Conservation (phyloP, 1,284 basidiomycete species). For the Puccinia coronata region DNA sequence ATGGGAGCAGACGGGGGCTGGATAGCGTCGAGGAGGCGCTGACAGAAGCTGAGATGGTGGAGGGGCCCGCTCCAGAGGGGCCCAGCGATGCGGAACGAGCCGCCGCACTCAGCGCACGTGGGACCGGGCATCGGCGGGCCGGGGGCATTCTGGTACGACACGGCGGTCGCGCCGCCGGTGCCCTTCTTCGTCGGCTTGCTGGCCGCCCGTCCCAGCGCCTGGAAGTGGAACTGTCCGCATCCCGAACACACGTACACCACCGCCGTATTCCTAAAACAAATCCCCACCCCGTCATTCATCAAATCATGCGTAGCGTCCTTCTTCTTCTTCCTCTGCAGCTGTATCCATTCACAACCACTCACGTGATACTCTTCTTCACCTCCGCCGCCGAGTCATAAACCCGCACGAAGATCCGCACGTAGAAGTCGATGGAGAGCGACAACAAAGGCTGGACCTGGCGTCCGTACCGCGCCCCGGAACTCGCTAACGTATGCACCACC, state of each 20-base stretch:
- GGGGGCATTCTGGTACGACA: constrained; percentile 70
- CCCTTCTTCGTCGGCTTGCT: constrained; percentile 64
- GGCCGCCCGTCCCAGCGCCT: constrained; percentile 73
- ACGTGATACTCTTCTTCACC: constrained; percentile 82
- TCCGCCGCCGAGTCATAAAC: constrained; percentile 75
- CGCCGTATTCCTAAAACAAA: constrained; percentile 70
- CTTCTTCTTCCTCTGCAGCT: constrained; percentile 33
- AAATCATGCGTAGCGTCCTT: background rate
- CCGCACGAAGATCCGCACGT: constrained; percentile 86
- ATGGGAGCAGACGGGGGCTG: constrained; percentile 55
- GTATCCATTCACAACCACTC: constrained; percentile 54
- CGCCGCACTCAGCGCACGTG: constrained; percentile 79
- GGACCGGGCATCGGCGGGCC: constrained; percentile 68
- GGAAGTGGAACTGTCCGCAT: constrained; percentile 76
- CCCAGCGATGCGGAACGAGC: constrained; percentile 77
- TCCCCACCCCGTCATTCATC: too few relatives aligned
- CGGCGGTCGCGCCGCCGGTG: constrained; percentile 64
- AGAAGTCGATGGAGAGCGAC: constrained; percentile 95
- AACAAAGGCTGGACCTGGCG: constrained; percentile 87
- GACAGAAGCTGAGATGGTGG: constrained; percentile 75
- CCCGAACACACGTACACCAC: constrained; percentile 77
- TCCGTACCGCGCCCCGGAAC: constrained; percentile 86
- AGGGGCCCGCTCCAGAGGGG: constrained; percentile 95
- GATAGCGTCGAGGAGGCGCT: constrained; percentile 73
- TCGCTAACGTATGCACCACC: constrained; percentile 80